Conservation (phyloP, 2,329 filamentous ascomycete species). For the Hymenoscyphus occultus region DNA sequence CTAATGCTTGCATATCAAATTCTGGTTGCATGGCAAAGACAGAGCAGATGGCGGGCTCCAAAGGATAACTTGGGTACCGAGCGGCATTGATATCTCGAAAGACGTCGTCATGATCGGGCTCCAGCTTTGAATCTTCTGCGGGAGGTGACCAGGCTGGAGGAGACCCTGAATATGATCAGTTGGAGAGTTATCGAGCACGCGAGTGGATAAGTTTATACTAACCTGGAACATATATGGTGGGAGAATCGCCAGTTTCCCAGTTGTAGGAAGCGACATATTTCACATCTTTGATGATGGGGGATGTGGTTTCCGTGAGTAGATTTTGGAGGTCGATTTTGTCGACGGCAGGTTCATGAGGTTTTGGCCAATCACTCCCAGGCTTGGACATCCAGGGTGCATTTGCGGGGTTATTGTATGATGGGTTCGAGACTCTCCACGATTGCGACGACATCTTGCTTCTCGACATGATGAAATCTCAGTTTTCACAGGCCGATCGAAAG, state of each 20-base stretch:
- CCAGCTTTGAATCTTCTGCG: neutral
- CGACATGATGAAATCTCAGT: neutral
- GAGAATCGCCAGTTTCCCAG: conserved; percentile 39
- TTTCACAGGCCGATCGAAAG: neutral
- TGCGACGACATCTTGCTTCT: neutral
- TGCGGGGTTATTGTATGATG: neutral
- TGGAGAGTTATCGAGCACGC: neutral
- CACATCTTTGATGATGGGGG: conserved; percentile 37
- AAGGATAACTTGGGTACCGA: conserved; percentile 38
- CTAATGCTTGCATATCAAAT: conserved; percentile 39
- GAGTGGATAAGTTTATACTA: conserved; percentile 16
- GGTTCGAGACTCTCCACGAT: neutral
- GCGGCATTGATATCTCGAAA: conserved; percentile 44
- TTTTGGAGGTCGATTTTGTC: conserved; percentile 3
- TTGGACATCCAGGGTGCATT: neutral
- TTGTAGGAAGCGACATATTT: conserved; percentile 49
- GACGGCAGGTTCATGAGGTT: neutral
- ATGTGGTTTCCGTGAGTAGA: neutral
- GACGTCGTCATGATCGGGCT: neutral
- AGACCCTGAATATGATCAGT: neutral
- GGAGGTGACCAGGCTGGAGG: conserved; percentile 6
- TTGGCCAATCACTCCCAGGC: conserved; percentile 1
- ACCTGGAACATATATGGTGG: conserved; percentile 45
- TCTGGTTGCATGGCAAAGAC: conserved; percentile 39
- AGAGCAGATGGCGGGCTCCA: conserved; percentile 41